Conservation (phyloP, 2,329 filamentous ascomycete genomes). For the Macrophomina phaseolina region DNA sequence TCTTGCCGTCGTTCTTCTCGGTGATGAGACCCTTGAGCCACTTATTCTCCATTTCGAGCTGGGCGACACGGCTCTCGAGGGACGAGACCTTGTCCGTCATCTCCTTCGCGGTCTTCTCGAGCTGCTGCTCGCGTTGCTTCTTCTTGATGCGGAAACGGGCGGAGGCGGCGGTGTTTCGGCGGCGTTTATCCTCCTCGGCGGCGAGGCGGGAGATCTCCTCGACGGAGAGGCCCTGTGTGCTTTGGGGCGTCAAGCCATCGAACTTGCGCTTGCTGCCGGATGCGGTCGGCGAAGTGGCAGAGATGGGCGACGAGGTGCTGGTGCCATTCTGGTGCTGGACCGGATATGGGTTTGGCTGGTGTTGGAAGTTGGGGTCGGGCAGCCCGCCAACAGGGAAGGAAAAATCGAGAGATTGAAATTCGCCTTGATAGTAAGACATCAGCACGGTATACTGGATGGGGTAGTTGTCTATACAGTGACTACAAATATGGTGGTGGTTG, state of each 20-base stretch:
- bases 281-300: conserved; percentile 34
- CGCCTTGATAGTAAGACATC: conserved; percentile 40
- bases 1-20: conserved; percentile 53
- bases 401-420: conserved; percentile 56
- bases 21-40: conserved; percentile 60
- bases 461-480: conserved; percentile 20
- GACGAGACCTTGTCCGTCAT: conserved; percentile 55
- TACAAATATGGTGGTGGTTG: conserved; percentile 27
- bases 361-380: conserved; percentile 38
- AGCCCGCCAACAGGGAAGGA: conserved; percentile 44
- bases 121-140: conserved; percentile 60
- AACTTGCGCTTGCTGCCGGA: conserved; percentile 55
- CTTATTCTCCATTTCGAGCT: conserved; percentile 60
- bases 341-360: conserved; percentile 36
- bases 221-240: conserved; percentile 41
- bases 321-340: conserved; percentile 34
- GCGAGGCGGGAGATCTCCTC: conserved; percentile 55
- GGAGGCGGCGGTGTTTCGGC: conserved; percentile 59
- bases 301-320: conserved; percentile 38
- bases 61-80: conserved; percentile 54
- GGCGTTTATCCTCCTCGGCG: conserved; percentile 60
- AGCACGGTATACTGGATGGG: conserved; percentile 19
- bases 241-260: conserved; percentile 36
- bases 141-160: conserved; percentile 61
- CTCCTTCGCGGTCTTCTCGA: conserved; percentile 58